These are phyloP conservation scores for Sarocladium oryzae DNA, from an alignment of 2,329 filamentous ascomycete species.

Conservation along the genomic window DNA sequence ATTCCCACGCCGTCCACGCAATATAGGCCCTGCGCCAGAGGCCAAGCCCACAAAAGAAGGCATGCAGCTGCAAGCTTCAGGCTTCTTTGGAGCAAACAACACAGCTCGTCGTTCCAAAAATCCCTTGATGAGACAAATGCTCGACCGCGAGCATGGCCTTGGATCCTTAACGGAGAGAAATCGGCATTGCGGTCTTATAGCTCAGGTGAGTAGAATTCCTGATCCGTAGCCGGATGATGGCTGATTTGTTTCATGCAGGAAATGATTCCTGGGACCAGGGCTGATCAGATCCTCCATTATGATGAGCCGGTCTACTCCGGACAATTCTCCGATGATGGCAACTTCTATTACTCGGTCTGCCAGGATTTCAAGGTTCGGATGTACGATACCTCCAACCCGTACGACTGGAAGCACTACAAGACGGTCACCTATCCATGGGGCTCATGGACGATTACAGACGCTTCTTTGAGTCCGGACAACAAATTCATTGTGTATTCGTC, in stretches of 20 bases:
- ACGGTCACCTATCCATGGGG: conserved; percentile 79
- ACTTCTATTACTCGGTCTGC: conserved; percentile 90
- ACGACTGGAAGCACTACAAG: conserved; percentile 94
- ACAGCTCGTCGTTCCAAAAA: conserved; percentile 45
- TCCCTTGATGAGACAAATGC: conserved; percentile 61
- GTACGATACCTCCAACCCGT: conserved; percentile 96
- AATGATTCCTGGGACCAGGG: conserved; percentile 68
- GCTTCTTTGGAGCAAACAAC: conserved; percentile 68
- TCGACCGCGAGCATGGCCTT: conserved; percentile 78
- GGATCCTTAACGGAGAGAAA: conserved; percentile 52
- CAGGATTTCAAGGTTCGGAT: conserved; percentile 93
- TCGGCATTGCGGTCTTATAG: conserved; percentile 59
- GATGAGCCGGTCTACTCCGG: conserved; percentile 85
- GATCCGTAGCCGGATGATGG: not conserved
- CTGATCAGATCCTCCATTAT: conserved; percentile 85
- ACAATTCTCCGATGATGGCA: conserved; percentile 93
- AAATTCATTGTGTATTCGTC: conserved; percentile 87
- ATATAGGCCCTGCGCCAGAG: not conserved
- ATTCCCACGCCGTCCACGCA: not conserved
- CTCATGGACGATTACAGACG: conserved; percentile 94
- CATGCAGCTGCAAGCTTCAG: conserved; percentile 71
- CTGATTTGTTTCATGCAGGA: conserved; percentile 36
- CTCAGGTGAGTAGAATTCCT: conserved; percentile 44
- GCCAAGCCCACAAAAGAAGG: conserved; percentile 39
- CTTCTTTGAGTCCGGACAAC: conserved; percentile 85